phyloP scores from a whole-genome alignment of 164 flowering plant species.

The Tetracentron sinense region DNA sequence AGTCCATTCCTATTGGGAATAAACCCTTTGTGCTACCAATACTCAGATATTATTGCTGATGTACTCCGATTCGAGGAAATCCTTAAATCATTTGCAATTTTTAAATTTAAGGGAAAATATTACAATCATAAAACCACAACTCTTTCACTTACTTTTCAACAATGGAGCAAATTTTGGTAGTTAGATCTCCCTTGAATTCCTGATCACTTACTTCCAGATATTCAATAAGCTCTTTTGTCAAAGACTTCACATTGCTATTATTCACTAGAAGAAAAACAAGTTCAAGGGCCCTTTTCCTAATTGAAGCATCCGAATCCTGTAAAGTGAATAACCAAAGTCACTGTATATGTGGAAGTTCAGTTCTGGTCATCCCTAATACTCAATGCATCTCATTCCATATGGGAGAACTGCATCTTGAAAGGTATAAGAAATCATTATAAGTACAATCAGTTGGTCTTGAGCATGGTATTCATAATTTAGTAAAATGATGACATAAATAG shows the following conservation, averaged over 20 bases:
- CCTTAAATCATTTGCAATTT: background rate
- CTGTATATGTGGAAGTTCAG: conserved; percentile 2
- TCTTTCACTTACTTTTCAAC: conserved; percentile 77
- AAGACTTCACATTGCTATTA: conserved; percentile 79
- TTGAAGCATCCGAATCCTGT: conserved; percentile 98
- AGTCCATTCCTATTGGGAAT: background rate
- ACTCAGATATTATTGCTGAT: background rate
- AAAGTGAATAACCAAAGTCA: conserved; percentile 1
- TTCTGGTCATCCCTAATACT: background rate
- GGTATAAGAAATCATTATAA: background rate
- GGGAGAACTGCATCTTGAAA: background rate
- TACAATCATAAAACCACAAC: background rate
- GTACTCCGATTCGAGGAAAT: background rate
- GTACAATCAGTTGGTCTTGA: background rate
- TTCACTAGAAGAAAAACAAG: conserved; percentile 88
- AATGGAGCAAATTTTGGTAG: conserved; percentile 93
- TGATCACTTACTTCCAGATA: conserved; percentile 91
- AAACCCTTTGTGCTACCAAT: background rate
- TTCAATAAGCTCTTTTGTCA: conserved; percentile 90
- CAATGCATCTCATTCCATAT: background rate
- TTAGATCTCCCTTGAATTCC: conserved; percentile 93
- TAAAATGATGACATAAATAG: background rate
- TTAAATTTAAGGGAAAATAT: background rate
- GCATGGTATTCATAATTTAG: background rate
- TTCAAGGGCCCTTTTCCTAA: conserved; percentile 95